These are phyloP conservation scores for Geosmithia putterillii DNA, from an alignment of 2,329 filamentous ascomycete genomes.

Conservation along the genomic window DNA sequence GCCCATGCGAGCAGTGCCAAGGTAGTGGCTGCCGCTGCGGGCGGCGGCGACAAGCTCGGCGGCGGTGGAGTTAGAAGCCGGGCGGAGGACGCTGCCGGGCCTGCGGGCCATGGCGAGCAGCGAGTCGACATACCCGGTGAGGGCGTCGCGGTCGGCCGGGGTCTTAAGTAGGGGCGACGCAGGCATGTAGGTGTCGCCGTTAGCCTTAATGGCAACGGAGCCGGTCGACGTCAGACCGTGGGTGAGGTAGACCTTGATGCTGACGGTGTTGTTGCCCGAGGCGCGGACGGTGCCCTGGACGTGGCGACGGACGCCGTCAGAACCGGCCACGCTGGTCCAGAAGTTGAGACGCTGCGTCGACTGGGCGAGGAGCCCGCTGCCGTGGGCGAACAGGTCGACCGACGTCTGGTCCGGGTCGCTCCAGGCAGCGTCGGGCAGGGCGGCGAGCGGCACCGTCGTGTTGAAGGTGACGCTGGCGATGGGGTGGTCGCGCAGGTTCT, in stretches of 20 bases:
- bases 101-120: constrained; percentile 12
- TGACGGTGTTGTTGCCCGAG: constrained; percentile 25
- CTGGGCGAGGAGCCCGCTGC: constrained; percentile 27
- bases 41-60: constrained; percentile 10
- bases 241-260: constrained; percentile 36
- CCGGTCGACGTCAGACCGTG: constrained; percentile 36
- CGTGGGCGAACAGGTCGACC: constrained; percentile 19
- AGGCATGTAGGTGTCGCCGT: constrained; percentile 27
- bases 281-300: constrained; percentile 33
- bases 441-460: constrained; percentile 10
- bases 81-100: constrained; percentile 8
- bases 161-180: constrained; percentile 22
- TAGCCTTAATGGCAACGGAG: constrained; percentile 24
- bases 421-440: constrained; percentile 11
- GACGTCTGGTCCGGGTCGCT: constrained; percentile 13
- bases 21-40: constrained; percentile 15
- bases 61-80: constrained; percentile 10
- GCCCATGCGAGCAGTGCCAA: constrained; percentile 18
- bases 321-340: constrained; percentile 29
- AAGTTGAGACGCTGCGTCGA: constrained; percentile 31
- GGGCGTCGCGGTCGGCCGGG: constrained; percentile 13
- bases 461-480: constrained; percentile 18
- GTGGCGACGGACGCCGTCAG: constrained; percentile 21
- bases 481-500: constrained; percentile 35
- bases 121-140: constrained; percentile 12